A percentile compares a stretch with the other conserved stretches of the same genome.
Evolutionary conservation across 2,329 filamentous ascomycete genomes (phyloP).

Genomic region (Penicillium sp.): DNA sequence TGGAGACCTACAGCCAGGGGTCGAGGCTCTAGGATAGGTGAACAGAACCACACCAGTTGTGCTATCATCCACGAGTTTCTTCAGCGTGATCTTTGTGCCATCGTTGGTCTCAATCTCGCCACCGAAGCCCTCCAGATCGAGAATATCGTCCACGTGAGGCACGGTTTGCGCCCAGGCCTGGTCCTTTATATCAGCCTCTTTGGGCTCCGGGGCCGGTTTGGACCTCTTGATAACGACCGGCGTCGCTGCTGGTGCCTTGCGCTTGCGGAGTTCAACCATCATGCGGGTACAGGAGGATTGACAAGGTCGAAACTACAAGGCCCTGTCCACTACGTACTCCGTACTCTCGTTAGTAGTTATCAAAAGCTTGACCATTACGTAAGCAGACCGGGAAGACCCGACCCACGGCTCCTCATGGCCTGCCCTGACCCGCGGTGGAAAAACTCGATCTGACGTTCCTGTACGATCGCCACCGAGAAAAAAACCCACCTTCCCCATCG

Average conservation of each 20-base stretch:
- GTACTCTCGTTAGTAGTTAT: not conserved
- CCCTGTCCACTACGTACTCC: not conserved
- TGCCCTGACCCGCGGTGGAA: constrained; percentile 18
- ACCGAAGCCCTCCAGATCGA: constrained; percentile 54
- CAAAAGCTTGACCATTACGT: constrained; percentile 1
- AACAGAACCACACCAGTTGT: constrained; percentile 84
- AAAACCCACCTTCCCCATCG: constrained; percentile 11
- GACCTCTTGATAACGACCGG: constrained; percentile 35
- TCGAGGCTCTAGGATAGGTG: constrained; percentile 92
- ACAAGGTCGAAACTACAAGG: not conserved
- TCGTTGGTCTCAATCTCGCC: constrained; percentile 80
- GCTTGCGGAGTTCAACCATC: constrained; percentile 59
- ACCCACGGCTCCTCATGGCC: constrained; percentile 15
- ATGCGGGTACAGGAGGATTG: not conserved
- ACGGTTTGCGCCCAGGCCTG: constrained; percentile 13
- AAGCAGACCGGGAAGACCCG: constrained; percentile 24
- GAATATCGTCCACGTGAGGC: constrained; percentile 47
- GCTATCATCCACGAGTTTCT: constrained; percentile 76
- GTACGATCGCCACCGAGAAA: constrained; percentile 16
- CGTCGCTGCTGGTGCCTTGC: constrained; percentile 51
- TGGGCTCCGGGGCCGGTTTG: constrained; percentile 29
- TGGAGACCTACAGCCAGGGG: constrained; percentile 74
- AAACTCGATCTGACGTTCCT: constrained; percentile 18
- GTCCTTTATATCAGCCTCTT: constrained; percentile 25
- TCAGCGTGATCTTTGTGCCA: constrained; percentile 71